Evolutionary conservation across 441 rosid genomes (phyloP).

Genomic region (Bruguiera hainesii): DNA sequence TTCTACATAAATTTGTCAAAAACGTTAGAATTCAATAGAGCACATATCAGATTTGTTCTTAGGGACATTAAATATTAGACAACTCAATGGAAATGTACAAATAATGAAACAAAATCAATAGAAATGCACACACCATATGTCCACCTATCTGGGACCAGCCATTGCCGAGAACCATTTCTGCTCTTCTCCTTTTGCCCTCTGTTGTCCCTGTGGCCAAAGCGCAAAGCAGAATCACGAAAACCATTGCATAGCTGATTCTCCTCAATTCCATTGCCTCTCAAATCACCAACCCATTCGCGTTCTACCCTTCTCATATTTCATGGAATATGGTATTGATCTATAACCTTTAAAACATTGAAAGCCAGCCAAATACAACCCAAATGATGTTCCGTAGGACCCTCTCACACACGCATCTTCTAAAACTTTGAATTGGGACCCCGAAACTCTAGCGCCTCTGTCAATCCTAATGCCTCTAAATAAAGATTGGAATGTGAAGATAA

Average conservation of each 20-base stretch:
- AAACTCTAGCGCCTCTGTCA: constrained; percentile 5
- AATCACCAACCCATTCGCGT: constrained; percentile 32
- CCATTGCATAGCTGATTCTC: constrained; percentile 29
- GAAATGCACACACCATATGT: constrained; percentile 28
- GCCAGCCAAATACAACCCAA: not conserved
- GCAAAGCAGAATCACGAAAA: constrained; percentile 36
- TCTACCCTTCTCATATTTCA: constrained; percentile 37
- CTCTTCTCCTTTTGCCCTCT: constrained; percentile 28
- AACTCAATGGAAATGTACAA: not conserved
- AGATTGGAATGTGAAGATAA: not conserved
- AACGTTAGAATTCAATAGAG: not conserved
- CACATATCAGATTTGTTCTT: not conserved
- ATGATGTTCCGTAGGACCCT: not conserved
- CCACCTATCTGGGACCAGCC: constrained; percentile 13
- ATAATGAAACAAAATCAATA: not conserved
- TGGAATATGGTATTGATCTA: not conserved
- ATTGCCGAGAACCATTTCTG: constrained; percentile 13
- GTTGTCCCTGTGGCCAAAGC: constrained; percentile 25
- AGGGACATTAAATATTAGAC: not conserved
- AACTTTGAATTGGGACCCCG: not conserved
- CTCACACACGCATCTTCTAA: not conserved
- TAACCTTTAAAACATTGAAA: not conserved
- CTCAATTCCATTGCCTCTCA: constrained; percentile 41
- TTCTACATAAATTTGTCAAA: not conserved
- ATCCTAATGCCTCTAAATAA: not conserved